Base-by-base conservation (phyloP, 305 asterid species). In the Fraxinus xanthoxyloides region DNA sequence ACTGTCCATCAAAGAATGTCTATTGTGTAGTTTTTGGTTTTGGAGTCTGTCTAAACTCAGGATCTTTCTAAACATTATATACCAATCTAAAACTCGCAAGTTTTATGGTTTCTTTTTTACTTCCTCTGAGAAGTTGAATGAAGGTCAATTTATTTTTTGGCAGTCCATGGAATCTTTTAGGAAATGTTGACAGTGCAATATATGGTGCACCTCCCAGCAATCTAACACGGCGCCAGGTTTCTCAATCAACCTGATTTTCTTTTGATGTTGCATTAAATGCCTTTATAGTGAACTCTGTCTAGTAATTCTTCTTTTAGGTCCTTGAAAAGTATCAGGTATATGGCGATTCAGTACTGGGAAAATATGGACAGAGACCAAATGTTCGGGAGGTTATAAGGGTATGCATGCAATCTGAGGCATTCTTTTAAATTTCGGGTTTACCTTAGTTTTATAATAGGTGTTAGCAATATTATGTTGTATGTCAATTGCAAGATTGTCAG, bases 131-230 rank as follows among this genome's bases (percentile, higher is more conserved):
- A 48, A 46, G 80, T 82, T 82, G 79, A 74, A 84, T 79, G 76
- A 87, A 79, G 81, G 17, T 81, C 31, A 34, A 48, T 28, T 74
- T 82, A 81, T 77, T 48, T 63, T 87, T 81, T 84, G 85, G 65
- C 94, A 94, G 98, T 79, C 89, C 97, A 76, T 95, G 99, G 99
- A 90, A 92, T 86, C 82, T 89, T 65, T 90, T 95, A 88, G 99
- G 93, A 84, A 90, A 87, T 81, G 96, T 95, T 28, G 99, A 95
- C 81, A 91, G 96, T 80, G 91, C 89, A 73, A 86, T 95, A 77
- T 95, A 94, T 77, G 96, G 98, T 43, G 91, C 89, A 80, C 95
- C 98, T 82, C 84, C 77, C 67, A 85, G 90, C 88, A 87, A 81
- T 83, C 77, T 92, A 78, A 92, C 97, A 59, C 92, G 97, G 81